phyloP scores from a whole-genome alignment of 2,329 filamentous ascomycete genomes.

The Metarhizium anisopliae region DNA sequence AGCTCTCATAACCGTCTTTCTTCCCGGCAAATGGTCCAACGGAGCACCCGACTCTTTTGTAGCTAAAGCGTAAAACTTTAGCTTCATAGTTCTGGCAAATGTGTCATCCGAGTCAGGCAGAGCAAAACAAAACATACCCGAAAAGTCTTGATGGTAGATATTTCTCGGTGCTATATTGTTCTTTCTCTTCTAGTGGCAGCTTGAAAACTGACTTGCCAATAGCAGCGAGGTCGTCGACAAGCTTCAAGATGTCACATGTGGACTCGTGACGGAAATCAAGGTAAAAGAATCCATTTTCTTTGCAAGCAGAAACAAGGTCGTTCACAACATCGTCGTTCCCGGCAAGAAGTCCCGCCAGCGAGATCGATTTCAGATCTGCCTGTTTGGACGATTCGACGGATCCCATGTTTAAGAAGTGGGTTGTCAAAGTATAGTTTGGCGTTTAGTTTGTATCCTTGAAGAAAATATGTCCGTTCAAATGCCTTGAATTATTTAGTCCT shows the following conservation, averaged over 20 bases:
- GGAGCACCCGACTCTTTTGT: constrained; percentile 2
- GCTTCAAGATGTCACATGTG: not conserved
- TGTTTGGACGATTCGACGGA: not conserved
- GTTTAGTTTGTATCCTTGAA: too few species aligned
- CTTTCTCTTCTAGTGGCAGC: not conserved
- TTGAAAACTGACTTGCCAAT: not conserved
- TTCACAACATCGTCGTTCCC: not conserved
- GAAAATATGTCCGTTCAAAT: too few species aligned
- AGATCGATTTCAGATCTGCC: constrained; percentile 1
- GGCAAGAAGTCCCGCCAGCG: not conserved
- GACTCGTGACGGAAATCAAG: constrained; percentile 2
- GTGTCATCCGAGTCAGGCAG: too few species aligned
- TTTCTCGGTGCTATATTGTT: constrained; percentile 3
- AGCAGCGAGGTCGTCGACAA: not conserved
- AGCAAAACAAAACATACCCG: not conserved
- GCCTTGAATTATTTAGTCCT: too few species aligned
- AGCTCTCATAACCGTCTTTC: constrained; percentile 3
- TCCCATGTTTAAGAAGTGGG: not conserved
- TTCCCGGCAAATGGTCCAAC: constrained; percentile 3
- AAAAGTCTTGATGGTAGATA: constrained; percentile 3
- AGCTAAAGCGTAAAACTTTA: not conserved
- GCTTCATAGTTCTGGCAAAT: not conserved
- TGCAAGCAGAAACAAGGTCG: constrained; percentile 1
- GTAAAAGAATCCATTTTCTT: constrained; percentile 4
- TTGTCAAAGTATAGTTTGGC: not conserved